Evolutionary conservation across 306 rosid genomes (phyloP).

Genomic region (Prunus mira): DNA sequence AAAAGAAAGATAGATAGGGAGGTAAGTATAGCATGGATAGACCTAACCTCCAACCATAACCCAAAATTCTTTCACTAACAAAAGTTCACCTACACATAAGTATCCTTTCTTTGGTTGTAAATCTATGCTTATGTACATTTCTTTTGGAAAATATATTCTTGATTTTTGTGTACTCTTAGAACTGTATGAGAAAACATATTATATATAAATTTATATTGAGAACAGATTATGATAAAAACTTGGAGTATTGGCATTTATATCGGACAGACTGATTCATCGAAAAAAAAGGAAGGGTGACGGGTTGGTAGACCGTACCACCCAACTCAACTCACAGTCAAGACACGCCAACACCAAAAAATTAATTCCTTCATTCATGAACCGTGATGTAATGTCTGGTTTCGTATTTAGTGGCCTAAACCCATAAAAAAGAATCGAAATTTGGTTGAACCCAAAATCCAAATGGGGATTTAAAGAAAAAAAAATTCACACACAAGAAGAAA

Average conservation of each 20-base stretch:
- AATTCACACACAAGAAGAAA: not conserved
- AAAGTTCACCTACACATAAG: not conserved
- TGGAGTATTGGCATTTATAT: slow-evolving; percentile 15
- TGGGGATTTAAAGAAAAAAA: not conserved
- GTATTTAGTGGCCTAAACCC: not conserved
- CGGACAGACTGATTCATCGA: slow-evolving; percentile 17
- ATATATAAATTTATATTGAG: too few species aligned
- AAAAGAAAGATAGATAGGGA: not conserved
- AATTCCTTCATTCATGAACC: not conserved
- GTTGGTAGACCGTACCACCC: slow-evolving; percentile 46
- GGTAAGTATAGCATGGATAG: slow-evolving; percentile 29
- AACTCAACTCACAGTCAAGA: slow-evolving; percentile 39
- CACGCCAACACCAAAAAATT: not conserved
- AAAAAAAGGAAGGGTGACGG: slow-evolving; percentile 21
- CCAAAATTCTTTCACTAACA: slow-evolving; percentile 18
- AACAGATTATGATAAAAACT: too few species aligned
- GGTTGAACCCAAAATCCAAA: not conserved
- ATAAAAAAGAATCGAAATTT: not conserved
- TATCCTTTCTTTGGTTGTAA: not conserved
- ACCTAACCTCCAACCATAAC: slow-evolving; percentile 56
- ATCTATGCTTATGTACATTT: too few species aligned
- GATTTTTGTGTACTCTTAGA: too few species aligned
- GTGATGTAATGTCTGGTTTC: slow-evolving; percentile 5
- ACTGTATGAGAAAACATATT: too few species aligned
- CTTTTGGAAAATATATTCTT: too few species aligned